Percentiles rank a stretch among this genome's conserved stretches.
phyloP scores from a whole-genome alignment of 441 rosid species.

The Populus tomentosa region DNA sequence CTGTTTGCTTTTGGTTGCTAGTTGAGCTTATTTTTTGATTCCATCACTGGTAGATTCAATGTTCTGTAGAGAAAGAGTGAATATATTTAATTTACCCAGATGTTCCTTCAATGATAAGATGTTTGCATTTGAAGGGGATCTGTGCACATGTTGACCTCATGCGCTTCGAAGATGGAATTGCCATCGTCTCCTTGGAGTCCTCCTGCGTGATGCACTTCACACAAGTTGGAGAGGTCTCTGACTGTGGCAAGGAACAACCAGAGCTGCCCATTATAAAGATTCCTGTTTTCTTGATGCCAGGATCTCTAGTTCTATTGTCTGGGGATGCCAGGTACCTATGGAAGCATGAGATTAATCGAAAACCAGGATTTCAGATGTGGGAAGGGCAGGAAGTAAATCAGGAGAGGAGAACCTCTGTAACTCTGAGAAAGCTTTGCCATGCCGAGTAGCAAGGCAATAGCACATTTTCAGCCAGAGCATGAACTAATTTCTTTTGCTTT shows the following conservation, averaged over 20 bases:
- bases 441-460: slow-evolving; percentile 16
- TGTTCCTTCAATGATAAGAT: not conserved
- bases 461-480: not conserved
- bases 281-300: slow-evolving; percentile 60
- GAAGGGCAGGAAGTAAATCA: slow-evolving; percentile 59
- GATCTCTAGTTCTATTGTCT: slow-evolving; percentile 71
- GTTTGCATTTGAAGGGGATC: slow-evolving; percentile 57
- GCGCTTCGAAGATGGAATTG: slow-evolving; percentile 91
- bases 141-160: slow-evolving; percentile 86
- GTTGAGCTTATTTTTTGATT: too few species aligned
- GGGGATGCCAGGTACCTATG: slow-evolving; percentile 77
- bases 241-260: slow-evolving; percentile 6
- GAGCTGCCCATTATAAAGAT: slow-evolving; percentile 17
- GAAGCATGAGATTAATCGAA: slow-evolving; percentile 90
- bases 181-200: slow-evolving; percentile 80
- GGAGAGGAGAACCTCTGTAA: slow-evolving; percentile 64
- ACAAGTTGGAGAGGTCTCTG: slow-evolving; percentile 19
- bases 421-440: slow-evolving; percentile 58
- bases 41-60: too few species aligned
- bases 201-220: slow-evolving; percentile 82
- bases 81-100: not conserved
- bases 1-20: too few species aligned
- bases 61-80: not conserved
- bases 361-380: slow-evolving; percentile 78
- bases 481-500: not conserved